Evolutionary conservation across 2,329 filamentous ascomycete species (phyloP).

Genomic region (Fusarium buxicola): DNA sequence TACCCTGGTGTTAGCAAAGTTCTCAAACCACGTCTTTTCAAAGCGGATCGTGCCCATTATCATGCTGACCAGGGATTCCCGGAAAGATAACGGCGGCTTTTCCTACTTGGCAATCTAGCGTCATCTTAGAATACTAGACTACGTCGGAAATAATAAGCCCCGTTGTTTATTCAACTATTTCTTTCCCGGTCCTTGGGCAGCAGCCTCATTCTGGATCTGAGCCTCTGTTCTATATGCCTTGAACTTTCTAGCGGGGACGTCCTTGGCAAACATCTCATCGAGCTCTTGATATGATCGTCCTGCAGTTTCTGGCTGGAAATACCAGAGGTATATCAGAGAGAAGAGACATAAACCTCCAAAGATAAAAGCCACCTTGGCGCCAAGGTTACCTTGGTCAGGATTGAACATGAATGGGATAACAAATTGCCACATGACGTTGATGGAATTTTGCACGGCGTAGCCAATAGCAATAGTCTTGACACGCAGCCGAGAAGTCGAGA

Average conservation of each 20-base stretch:
- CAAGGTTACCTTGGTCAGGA: conserved; percentile 26
- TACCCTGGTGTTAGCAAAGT: conserved; percentile 1
- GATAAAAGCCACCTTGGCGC: conserved; percentile 31
- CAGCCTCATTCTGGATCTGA: conserved; percentile 20
- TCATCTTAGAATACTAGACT: neutral
- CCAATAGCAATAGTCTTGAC: conserved; percentile 36
- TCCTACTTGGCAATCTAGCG: neutral
- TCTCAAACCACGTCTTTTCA: no score
- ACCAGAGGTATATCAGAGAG: conserved; percentile 23
- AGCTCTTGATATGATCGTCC: conserved; percentile 37
- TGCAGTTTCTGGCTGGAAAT: conserved; percentile 34
- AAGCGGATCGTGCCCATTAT: neutral
- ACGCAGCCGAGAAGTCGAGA: conserved; percentile 25
- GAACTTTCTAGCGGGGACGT: conserved; percentile 14
- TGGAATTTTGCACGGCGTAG: conserved; percentile 16
- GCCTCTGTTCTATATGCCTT: conserved; percentile 23
- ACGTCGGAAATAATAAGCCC: neutral
- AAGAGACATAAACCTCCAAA: conserved; percentile 29
- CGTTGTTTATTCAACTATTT: neutral
- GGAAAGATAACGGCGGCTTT: neutral
- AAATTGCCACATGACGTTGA: conserved; percentile 34
- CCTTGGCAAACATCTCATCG: conserved; percentile 33
- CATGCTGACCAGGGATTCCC: neutral
- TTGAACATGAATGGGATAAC: conserved; percentile 35
- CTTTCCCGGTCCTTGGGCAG: conserved; percentile 3